Evolutionary conservation across 805 yeast genomes (phyloP), one percentile per base, ranked within the genome.

Genomic region (Ogataea glucozyma): DNA sequence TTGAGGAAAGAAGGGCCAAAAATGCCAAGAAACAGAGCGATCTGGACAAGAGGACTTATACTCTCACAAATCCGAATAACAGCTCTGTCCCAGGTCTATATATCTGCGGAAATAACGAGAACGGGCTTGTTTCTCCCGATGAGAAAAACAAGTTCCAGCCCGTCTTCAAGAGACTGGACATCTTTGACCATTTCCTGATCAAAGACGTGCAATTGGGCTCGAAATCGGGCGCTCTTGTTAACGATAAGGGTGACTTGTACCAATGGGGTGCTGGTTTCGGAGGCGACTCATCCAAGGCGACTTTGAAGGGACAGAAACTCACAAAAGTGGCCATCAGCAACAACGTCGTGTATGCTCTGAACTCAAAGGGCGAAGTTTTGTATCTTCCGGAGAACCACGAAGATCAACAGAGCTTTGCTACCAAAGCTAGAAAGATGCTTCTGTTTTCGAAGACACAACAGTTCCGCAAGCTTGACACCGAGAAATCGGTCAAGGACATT

Each of bases 161-260:
- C 49, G 60, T 75, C 6, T 95, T 96, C 3, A 60, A 72, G 21
- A 71, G 95, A 54, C 62, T 85, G 5, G 66, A 71, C 1, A 74
- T 71, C 50, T 88, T 91, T 53, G 88, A 88, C 56, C 75, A 75
- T 29, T 72, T 73, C 65, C 54, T 69, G 12, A 62, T 88, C 22
- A 70, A 73, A 35, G 83, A 79, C 55, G 78, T 90, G 4, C 67
- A 71, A 16, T 57, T 88, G 2, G 68, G 72, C 18, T 71, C 70
- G 4, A 62, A 64, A 11, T 66, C 78, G 6, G 81, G 76, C 21
- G 65, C 73, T 4, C 88, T 88, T 0, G 76, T 88, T 13, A 77
- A 81, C 47, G 71, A 72, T 1, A 75, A 74, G 12, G 98, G 97
- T 14, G 76, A 84, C 54, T 70, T 88, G 23, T 80, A 79, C 42